Evolutionary conservation across 1,284 basidiomycete genomes (phyloP).

Genomic region (Moesziomyces antarcticus): DNA sequence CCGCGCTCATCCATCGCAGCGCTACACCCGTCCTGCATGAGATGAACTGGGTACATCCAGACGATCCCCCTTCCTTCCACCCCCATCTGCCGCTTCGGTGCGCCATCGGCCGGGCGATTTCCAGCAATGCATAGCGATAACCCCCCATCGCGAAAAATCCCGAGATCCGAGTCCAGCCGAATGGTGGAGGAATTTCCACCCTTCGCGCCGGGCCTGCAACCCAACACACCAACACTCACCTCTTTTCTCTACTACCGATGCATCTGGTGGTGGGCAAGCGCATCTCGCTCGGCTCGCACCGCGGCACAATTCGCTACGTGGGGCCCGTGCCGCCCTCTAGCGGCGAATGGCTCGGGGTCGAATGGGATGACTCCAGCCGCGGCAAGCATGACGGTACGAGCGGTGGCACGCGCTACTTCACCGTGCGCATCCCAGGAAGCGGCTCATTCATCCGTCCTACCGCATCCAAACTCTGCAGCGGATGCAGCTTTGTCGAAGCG

Average conservation of each 20-base stretch:
- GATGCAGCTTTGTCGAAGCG: constrained; percentile 78
- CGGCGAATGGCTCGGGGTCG: constrained; percentile 88
- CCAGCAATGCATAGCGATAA: constrained; percentile 11
- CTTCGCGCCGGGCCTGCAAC: background rate
- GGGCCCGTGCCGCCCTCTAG: constrained; percentile 76
- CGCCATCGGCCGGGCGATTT: too few species aligned
- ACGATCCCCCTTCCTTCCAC: too few species aligned
- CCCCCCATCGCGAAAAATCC: background rate
- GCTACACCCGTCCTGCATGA: too few species aligned
- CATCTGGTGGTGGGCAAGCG: constrained; percentile 37
- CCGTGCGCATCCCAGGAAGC: constrained; percentile 38
- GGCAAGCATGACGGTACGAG: constrained; percentile 85
- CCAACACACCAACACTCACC: constrained; percentile 16
- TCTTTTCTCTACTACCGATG: constrained; percentile 6
- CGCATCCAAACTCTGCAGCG: constrained; percentile 44
- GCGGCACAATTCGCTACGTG: constrained; percentile 76
- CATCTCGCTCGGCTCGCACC: constrained; percentile 42
- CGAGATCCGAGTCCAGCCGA: background rate
- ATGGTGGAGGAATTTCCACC: background rate
- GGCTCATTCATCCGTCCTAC: constrained; percentile 57
- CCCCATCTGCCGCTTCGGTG: too few species aligned
- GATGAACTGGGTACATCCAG: too few species aligned
- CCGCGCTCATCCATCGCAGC: too few species aligned
- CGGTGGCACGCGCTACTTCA: constrained; percentile 82
- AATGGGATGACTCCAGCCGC: constrained; percentile 87